Percentiles rank a stretch among this genome's conserved stretches.
These are phyloP conservation scores for Guyanaporus albipodus DNA, from an alignment of 768 basidiomycete genomes.

Conservation along the genomic window DNA sequence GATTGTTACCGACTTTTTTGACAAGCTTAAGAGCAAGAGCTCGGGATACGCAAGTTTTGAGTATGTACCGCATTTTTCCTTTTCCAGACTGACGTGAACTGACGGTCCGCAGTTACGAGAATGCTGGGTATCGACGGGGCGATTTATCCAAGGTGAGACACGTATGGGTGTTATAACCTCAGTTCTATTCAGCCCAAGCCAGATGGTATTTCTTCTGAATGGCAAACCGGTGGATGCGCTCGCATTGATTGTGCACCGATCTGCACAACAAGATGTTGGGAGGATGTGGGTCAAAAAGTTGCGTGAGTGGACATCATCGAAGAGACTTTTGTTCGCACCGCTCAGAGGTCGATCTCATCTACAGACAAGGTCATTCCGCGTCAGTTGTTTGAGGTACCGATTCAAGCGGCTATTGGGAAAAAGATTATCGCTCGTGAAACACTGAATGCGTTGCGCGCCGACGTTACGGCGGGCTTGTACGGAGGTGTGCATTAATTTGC, in stretches of 20 bases:
- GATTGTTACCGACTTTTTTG: conserved; percentile 94
- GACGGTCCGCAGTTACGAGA: conserved; percentile 73
- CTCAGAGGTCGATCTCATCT: not conserved
- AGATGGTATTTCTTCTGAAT: conserved; percentile 93
- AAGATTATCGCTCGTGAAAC: conserved; percentile 89
- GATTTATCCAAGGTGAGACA: conserved; percentile 72
- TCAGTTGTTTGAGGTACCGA: conserved; percentile 91
- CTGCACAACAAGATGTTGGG: conserved; percentile 69
- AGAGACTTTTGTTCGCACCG: not conserved
- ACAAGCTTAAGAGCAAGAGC: conserved; percentile 88
- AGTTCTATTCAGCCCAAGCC: conserved; percentile 1
- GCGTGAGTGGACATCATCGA: conserved; percentile 51
- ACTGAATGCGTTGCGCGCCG: conserved; percentile 77
- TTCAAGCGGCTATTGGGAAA: conserved; percentile 87
- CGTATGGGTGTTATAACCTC: not conserved
- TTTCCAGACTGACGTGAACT: not conserved
- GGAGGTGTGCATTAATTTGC: conserved; percentile 51
- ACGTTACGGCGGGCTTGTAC: conserved; percentile 92
- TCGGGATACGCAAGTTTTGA: conserved; percentile 92
- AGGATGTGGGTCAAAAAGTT: conserved; percentile 89
- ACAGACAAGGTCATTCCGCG: conserved; percentile 92
- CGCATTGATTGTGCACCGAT: conserved; percentile 86
- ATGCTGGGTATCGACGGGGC: conserved; percentile 81
- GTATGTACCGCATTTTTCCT: conserved; percentile 40
- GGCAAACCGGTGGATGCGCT: conserved; percentile 89